Evolutionary conservation across 2,329 filamentous ascomycete genomes (phyloP).

Genomic region (Penicillium italicum): DNA sequence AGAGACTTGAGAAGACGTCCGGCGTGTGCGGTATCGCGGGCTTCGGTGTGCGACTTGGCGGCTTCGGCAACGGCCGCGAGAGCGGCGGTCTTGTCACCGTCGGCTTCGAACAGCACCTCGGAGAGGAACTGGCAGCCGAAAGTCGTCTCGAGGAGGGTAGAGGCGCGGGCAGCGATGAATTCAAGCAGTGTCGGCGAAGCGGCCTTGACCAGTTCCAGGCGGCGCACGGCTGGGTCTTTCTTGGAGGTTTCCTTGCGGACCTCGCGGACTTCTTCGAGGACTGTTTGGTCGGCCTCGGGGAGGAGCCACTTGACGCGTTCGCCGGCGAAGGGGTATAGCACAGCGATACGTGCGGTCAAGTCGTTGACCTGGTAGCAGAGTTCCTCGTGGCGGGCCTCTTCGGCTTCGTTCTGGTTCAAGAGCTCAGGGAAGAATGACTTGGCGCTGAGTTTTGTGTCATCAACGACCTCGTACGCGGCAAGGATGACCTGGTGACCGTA

Average conservation of each 20-base stretch:
- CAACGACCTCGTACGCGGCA: constrained; percentile 82
- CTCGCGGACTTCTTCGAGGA: constrained; percentile 72
- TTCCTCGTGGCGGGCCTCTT: constrained; percentile 42
- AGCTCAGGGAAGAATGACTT: constrained; percentile 88
- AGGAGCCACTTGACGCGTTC: constrained; percentile 60
- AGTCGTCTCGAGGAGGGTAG: constrained; percentile 66
- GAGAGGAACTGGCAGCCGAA: constrained; percentile 85
- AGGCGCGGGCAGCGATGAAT: constrained; percentile 65
- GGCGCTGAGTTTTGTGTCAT: constrained; percentile 83
- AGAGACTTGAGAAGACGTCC: constrained; percentile 88
- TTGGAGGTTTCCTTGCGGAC: constrained; percentile 84
- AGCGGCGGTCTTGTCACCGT: constrained; percentile 72
- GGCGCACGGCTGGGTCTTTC: constrained; percentile 75
- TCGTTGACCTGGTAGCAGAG: constrained; percentile 44
- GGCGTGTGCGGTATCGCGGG: constrained; percentile 62
- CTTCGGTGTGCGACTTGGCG: constrained; percentile 42
- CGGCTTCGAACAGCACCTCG: constrained; percentile 73
- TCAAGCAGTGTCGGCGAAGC: constrained; percentile 72
- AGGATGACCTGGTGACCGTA: constrained; percentile 79
- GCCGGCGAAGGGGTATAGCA: constrained; percentile 79
- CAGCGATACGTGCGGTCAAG: constrained; percentile 55
- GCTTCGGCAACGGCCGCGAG: constrained; percentile 61
- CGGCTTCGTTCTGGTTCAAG: constrained; percentile 60
- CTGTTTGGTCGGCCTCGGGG: constrained; percentile 60
- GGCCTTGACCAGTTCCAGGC: constrained; percentile 69